Conservation (phyloP, 495 filamentous ascomycete species). For the Paragyromitra xinjiangensis region DNA sequence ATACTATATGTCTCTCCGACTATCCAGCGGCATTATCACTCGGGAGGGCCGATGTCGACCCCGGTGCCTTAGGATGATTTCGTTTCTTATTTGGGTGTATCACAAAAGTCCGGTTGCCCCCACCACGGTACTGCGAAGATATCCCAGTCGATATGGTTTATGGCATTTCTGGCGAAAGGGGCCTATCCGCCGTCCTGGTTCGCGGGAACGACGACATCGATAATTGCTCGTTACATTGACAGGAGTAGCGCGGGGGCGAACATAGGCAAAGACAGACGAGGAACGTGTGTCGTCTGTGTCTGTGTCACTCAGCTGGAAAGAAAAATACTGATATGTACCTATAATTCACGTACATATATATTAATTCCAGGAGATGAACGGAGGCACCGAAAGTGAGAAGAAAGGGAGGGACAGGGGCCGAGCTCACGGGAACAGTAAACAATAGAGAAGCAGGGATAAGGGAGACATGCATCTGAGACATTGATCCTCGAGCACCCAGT, state of each 20-base stretch:
- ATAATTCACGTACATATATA: slow-evolving; percentile 22
- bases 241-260: slow-evolving; percentile 23
- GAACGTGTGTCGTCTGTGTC: slow-evolving; percentile 28
- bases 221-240: slow-evolving; percentile 34
- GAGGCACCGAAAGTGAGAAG: slow-evolving; percentile 6
- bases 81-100: slow-evolving; percentile 24
- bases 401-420: slow-evolving; percentile 28
- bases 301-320: slow-evolving; percentile 13
- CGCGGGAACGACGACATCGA: slow-evolving; percentile 21
- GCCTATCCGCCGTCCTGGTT: slow-evolving; percentile 48
- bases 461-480: slow-evolving; percentile 42
- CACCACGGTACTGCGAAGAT: slow-evolving; percentile 24
- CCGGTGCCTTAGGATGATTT: slow-evolving; percentile 2
- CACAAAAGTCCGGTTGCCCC: slow-evolving; percentile 33
- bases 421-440: slow-evolving; percentile 41
- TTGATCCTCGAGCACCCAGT: slow-evolving; percentile 44
- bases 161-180: slow-evolving; percentile 37
- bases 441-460: slow-evolving; percentile 25
- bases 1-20: background rate
- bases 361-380: slow-evolving; percentile 23
- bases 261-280: background rate
- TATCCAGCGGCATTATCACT: background rate
- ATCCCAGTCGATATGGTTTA: slow-evolving; percentile 34
- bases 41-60: slow-evolving; percentile 8
- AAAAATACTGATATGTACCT: slow-evolving; percentile 13